Evolutionary conservation across 2,329 filamentous ascomycete species (phyloP), one percentile per base, ranked within the genome.

Genomic region (Orbilia ellipsospora): DNA sequence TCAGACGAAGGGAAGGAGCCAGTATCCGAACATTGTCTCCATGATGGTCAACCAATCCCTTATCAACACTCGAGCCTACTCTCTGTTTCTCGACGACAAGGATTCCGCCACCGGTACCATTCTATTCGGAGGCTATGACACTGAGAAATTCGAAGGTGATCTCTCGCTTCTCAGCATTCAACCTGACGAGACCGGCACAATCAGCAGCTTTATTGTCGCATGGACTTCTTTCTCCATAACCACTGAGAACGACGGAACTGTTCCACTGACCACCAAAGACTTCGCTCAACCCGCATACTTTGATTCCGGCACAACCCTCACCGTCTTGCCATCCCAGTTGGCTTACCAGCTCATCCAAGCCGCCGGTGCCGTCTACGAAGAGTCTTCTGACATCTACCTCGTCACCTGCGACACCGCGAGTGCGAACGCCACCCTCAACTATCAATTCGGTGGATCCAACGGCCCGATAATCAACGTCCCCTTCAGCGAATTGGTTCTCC

Each of bases 101-200:
- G 84, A 87, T 60, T 85, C 90, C 0, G 89, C 85, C 70, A 89
- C 86, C 0, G 92, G 92, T 48, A 90, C 84, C 77, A 90, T 94
- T 73, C 84, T 94, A 0, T 95, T 94, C 78, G 92, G 92, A 91
- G 91, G 26, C 88, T 94, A 74, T 73, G 91, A 94, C 80, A 92
- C 88, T 0, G 87, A 86, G 72, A 94, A 94, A 81, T 95, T 59
- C 88, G 82, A 80, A 82, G 2, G 91, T 90, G 31, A 81, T 84
- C 4, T 85, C 94, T 31, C 81, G 88, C 73, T 74, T 8, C 70
- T 74, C 42, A 91, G 89, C 0, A 81, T 94, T 1, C 91, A 92
- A 1, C 84, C 94, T 62, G 87, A 92, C 42, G 62, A 67, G 20
- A 68, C 57, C 28, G 28, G 79, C 82, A 80, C 54, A 78, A 81